Conservation (phyloP, 2,329 filamentous ascomycete genomes). For the Alternaria consortialis region DNA sequence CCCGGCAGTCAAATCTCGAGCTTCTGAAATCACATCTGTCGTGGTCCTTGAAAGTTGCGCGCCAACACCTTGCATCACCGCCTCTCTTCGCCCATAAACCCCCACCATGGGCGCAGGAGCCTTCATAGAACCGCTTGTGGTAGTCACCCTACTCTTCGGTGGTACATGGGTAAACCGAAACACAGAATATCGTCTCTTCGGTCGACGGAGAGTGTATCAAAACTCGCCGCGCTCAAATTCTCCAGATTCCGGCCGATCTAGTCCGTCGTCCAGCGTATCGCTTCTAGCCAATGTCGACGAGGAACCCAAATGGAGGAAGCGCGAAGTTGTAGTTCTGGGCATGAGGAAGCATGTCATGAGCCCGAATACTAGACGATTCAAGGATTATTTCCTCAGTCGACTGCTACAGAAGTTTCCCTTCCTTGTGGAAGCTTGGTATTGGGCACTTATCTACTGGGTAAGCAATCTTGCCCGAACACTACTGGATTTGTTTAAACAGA, state of each 20-base stretch:
- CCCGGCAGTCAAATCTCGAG: neutral
- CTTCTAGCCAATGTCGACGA: slow-evolving; percentile 53
- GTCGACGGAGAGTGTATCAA: slow-evolving; percentile 32
- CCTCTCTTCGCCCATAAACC: slow-evolving; percentile 5
- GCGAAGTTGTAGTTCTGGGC: slow-evolving; percentile 58
- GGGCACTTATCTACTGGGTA: slow-evolving; percentile 81
- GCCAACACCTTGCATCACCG: neutral
- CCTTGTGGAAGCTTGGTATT: slow-evolving; percentile 78
- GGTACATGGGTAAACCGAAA: slow-evolving; percentile 70
- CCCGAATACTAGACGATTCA: slow-evolving; percentile 69
- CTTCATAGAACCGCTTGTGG: slow-evolving; percentile 68
- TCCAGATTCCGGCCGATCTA: slow-evolving; percentile 54
- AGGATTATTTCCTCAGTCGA: slow-evolving; percentile 68
- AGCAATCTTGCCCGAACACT: slow-evolving; percentile 30
- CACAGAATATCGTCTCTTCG: slow-evolving; percentile 49
- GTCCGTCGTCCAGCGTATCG: slow-evolving; percentile 54
- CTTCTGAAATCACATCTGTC: neutral
- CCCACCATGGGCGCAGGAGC: slow-evolving; percentile 63
- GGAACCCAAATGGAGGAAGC: slow-evolving; percentile 58
- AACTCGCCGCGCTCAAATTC: slow-evolving; percentile 48
- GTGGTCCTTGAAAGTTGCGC: neutral
- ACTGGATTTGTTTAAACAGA: neutral
- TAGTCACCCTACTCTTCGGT: slow-evolving; percentile 67
- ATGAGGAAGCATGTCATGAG: slow-evolving; percentile 61
- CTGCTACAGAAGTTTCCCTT: slow-evolving; percentile 74